Conservation (phyloP, 139 green algal genomes). For the Chlorella sorokiniana region DNA sequence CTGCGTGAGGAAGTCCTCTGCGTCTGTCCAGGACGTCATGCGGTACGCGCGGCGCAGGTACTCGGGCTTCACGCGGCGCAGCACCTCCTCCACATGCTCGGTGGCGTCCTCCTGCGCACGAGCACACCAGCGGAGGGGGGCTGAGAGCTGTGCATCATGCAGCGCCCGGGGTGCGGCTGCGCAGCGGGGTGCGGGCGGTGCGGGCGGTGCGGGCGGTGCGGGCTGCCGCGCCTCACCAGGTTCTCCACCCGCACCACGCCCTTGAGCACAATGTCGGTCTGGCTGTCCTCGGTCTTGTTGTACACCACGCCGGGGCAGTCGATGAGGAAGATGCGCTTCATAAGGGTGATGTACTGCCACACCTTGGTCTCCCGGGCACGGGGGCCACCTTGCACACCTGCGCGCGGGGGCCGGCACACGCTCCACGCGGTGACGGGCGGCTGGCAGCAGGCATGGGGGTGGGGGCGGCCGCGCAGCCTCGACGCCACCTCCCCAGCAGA, state of each 20-base stretch:
- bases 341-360: conserved; percentile 99
- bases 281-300: conserved; percentile 80
- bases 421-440: too few relatives aligned
- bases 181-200: neutral
- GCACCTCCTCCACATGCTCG: conserved; percentile 79
- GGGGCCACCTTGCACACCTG: conserved; percentile 96
- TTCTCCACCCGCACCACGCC: conserved; percentile 94
- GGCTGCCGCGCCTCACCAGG: conserved; percentile 45
- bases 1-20: conserved; percentile 93
- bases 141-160: neutral
- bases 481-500: neutral
- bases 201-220: neutral
- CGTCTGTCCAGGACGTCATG: conserved; percentile 80
- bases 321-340: conserved; percentile 99
- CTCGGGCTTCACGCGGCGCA: conserved; percentile 83
- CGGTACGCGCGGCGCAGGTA: conserved; percentile 90
- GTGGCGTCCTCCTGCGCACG: conserved; percentile 81
- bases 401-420: neutral
- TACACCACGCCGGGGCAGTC: conserved; percentile 99
- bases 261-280: conserved; percentile 94
- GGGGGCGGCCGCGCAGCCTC: neutral
- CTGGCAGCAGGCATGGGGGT: neutral
- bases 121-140: neutral
- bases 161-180: neutral
- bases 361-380: conserved; percentile 98